Percentiles rank a stretch among this genome's conserved stretches.
These are phyloP conservation scores for Fusarium coffeatum DNA, from an alignment of 2,329 filamentous ascomycete genomes.

Conservation along the genomic window DNA sequence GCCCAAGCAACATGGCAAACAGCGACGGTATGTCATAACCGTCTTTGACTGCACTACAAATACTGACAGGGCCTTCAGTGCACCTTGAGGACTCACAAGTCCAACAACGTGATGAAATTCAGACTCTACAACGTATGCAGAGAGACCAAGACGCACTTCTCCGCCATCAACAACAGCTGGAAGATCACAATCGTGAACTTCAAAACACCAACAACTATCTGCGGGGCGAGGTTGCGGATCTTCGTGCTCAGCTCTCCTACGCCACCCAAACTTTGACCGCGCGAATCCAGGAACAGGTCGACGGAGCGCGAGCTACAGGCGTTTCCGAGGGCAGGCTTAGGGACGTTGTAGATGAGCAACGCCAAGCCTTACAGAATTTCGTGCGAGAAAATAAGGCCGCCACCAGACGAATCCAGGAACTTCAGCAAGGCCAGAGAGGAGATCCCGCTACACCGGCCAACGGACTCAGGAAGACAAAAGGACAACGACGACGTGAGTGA, in stretches of 20 bases:
- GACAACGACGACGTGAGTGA: not conserved
- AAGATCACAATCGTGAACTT: not conserved
- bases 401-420: not conserved
- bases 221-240: not conserved
- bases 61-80: not conserved
- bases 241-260: not conserved
- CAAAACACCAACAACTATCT: not conserved
- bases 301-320: rapidly evolving
- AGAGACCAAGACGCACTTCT: not conserved
- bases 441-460: rapidly evolving
- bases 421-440: not conserved
- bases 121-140: not conserved
- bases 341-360: not conserved
- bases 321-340: not conserved
- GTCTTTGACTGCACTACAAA: not conserved
- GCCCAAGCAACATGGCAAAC: not conserved
- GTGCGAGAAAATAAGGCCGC: not conserved
- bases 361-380: not conserved
- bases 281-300: not conserved
- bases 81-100: rapidly evolving
- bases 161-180: not conserved
- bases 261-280: not conserved
- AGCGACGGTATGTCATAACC: not conserved
- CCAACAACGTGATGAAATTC: not conserved
- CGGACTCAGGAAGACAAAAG: not conserved